These are phyloP conservation scores for Dryadomyces quercus-mongolicae DNA, from an alignment of 2,329 filamentous ascomycete genomes.

Conservation along the genomic window DNA sequence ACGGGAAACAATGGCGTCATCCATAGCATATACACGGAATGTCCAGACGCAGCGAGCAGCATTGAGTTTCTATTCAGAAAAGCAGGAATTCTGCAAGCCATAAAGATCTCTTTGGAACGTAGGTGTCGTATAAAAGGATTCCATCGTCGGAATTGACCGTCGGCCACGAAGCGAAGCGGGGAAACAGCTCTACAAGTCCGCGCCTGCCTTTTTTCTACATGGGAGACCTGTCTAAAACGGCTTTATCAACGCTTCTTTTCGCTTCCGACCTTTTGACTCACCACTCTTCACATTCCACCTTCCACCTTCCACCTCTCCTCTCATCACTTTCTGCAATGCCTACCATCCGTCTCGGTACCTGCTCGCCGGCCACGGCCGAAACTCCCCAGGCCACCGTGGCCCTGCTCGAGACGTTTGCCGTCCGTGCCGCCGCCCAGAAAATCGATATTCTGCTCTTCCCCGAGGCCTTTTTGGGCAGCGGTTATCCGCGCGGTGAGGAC, in stretches of 20 bases:
- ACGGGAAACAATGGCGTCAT: too few relatives aligned
- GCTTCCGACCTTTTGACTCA: background rate
- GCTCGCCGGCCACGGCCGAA: constrained; percentile 38
- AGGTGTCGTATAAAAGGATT: too few relatives aligned
- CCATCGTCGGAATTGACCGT: background rate
- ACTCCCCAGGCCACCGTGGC: constrained; percentile 49
- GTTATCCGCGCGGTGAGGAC: constrained; percentile 70
- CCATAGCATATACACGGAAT: too few relatives aligned
- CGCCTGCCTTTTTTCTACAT: background rate
- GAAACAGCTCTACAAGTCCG: background rate
- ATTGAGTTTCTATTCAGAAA: too few relatives aligned
- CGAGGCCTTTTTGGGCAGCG: constrained; percentile 74
- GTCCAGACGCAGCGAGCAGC: too few relatives aligned
- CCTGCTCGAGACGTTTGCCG: constrained; percentile 51
- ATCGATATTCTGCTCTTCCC: constrained; percentile 73
- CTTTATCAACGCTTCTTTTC: background rate
- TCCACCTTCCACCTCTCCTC: background rate
- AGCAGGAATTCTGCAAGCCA: too few relatives aligned
- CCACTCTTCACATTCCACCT: background rate
- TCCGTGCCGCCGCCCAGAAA: constrained; percentile 41
- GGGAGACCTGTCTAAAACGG: background rate
- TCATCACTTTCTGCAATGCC: constrained; percentile 3
- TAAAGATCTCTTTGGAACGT: too few relatives aligned
- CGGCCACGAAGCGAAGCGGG: too few relatives aligned
- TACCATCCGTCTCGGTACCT: constrained; percentile 40